Evolutionary conservation across 2,329 filamentous ascomycete species (phyloP).

Genomic region (Metarhizium rileyi): DNA sequence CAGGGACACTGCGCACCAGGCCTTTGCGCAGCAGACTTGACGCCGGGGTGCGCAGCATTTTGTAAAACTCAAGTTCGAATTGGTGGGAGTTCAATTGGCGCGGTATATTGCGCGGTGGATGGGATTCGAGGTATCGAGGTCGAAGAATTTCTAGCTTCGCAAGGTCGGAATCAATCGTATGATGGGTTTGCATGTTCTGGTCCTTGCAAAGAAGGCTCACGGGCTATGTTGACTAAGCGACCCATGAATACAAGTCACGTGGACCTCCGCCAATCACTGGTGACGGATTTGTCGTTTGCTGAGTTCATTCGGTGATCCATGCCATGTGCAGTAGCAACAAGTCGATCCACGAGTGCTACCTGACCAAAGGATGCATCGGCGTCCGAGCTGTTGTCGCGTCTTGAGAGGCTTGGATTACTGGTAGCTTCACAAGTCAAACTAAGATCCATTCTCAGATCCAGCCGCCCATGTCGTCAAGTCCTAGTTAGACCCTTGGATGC

Average conservation of each 20-base stretch:
- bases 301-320: not conserved
- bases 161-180: conserved; percentile 20
- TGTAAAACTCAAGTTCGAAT: conserved; percentile 13
- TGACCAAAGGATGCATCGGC: conserved; percentile 11
- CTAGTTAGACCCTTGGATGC: not conserved
- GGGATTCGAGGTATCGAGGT: conserved; percentile 12
- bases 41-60: conserved; percentile 47
- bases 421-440: conserved; percentile 9
- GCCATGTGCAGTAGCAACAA: too few species aligned
- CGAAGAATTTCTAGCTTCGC: conserved; percentile 13
- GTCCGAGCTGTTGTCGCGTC: conserved; percentile 14
- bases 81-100: conserved; percentile 24
- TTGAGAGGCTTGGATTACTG: conserved; percentile 13
- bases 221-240: conserved; percentile 12
- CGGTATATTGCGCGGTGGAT: conserved; percentile 11
- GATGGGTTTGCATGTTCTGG: conserved; percentile 14
- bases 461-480: not conserved
- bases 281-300: not conserved
- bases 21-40: conserved; percentile 43
- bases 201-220: conserved; percentile 13
- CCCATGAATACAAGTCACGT: not conserved
- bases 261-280: not conserved
- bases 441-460: conserved; percentile 1
- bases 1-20: conserved; percentile 32
- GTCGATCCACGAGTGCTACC: not conserved